phyloP scores from a whole-genome alignment of 805 yeast species.

The Isabelozyma rhagii region DNA sequence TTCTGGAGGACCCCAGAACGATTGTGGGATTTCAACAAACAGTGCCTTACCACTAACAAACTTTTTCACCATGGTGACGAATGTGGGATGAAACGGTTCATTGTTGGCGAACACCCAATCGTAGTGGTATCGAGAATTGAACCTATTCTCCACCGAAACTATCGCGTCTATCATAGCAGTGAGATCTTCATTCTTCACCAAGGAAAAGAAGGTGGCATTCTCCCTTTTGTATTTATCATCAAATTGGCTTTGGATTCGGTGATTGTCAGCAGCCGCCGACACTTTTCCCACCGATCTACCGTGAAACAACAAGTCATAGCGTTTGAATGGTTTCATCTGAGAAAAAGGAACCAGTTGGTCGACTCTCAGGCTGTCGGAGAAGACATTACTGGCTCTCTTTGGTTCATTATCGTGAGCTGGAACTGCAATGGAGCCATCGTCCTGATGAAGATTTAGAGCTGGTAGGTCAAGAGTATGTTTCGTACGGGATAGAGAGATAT shows the following conservation, averaged over 20 bases:
- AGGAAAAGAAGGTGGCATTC: conserved; percentile 14
- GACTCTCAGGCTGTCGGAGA: not conserved
- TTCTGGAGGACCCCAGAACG: conserved; percentile 20
- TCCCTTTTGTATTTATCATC: conserved; percentile 2
- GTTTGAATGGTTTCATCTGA: not conserved
- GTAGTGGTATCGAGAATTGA: conserved; percentile 17
- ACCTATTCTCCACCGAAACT: conserved; percentile 18
- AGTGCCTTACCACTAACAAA: conserved; percentile 16
- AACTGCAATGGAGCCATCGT: not conserved
- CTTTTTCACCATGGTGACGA: conserved; percentile 11
- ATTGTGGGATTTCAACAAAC: conserved; percentile 16
- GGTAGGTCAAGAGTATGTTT: not conserved
- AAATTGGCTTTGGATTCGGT: not conserved
- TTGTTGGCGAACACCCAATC: conserved; percentile 26
- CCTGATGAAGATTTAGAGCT: not conserved
- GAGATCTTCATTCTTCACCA: conserved; percentile 13
- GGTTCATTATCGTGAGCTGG: not conserved
- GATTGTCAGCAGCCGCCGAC: not conserved
- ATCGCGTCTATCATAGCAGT: conserved; percentile 13
- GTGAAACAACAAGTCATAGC: not conserved
- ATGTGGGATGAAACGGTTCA: conserved; percentile 18
- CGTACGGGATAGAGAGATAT: not conserved
- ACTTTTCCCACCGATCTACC: conserved; percentile 3
- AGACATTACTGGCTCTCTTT: not conserved
- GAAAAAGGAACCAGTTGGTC: not conserved